These are phyloP conservation scores for Houttuynia cordata DNA, from an alignment of 164 flowering plant genomes.

Conservation along the genomic window DNA sequence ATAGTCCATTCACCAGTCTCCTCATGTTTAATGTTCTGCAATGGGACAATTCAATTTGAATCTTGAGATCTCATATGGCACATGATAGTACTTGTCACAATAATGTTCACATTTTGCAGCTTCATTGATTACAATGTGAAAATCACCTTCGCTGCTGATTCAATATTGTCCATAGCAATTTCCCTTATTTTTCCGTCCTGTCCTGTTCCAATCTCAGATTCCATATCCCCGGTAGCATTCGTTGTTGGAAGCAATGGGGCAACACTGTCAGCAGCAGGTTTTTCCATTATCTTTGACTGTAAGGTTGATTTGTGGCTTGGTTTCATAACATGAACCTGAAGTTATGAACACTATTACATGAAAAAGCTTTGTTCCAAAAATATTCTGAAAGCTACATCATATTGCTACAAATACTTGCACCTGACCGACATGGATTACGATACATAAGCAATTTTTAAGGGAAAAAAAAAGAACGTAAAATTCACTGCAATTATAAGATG, in stretches of 20 bases:
- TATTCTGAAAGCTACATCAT: background rate
- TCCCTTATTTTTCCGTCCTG: slow-evolving; percentile 88
- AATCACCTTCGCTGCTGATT: slow-evolving; percentile 47
- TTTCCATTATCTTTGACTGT: slow-evolving; percentile 55
- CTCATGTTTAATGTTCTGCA: slow-evolving; percentile 43
- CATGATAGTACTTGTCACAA: background rate
- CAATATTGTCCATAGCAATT: slow-evolving; percentile 68
- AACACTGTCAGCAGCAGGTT: slow-evolving; percentile 65
- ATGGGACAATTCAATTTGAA: background rate
- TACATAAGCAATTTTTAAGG: background rate
- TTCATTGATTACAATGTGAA: background rate
- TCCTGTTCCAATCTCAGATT: slow-evolving; percentile 58
- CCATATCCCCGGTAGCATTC: slow-evolving; percentile 54
- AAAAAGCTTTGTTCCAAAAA: too few relatives aligned
- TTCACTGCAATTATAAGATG: background rate
- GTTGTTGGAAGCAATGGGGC: slow-evolving; percentile 59
- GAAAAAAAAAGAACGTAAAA: slow-evolving; percentile 3
- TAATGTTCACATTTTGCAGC: background rate
- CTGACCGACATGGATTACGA: too few relatives aligned
- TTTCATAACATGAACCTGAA: slow-evolving; percentile 78
- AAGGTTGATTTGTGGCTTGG: slow-evolving; percentile 86
- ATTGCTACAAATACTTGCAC: background rate
- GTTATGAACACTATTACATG: background rate
- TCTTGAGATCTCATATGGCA: background rate
- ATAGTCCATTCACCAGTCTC: slow-evolving; percentile 38